A percentile compares a stretch with the other conserved stretches of the same genome.
These are phyloP conservation scores for Backusella parvicylindrica DNA, from an alignment of 192 early-diverging fungal genomes.

Conservation along the genomic window DNA sequence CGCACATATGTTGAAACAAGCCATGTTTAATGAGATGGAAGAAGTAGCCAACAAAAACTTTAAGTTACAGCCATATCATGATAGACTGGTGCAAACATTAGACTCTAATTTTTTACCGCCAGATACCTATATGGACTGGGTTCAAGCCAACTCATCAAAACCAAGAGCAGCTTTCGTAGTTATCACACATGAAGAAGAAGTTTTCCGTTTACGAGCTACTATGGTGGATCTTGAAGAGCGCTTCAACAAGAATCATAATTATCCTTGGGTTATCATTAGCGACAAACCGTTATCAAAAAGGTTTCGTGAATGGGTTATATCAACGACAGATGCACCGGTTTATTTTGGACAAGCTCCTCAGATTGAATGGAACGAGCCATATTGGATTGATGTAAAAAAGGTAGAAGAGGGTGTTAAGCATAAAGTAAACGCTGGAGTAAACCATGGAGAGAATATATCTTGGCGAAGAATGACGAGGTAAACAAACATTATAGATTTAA, in stretches of 20 bases:
- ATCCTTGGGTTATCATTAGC: conserved; percentile 86
- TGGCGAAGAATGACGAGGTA: conserved; percentile 42
- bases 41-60: not conserved
- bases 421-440: conserved; percentile 44
- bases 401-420: conserved; percentile 41
- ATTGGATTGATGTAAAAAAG: conserved; percentile 52
- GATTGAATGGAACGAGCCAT: conserved; percentile 62
- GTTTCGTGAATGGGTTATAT: conserved; percentile 55
- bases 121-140: conserved; percentile 3
- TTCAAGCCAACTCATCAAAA: not conserved
- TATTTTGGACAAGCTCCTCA: conserved; percentile 45
- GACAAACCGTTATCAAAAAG: conserved; percentile 59
- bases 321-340: conserved; percentile 47
- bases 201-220: conserved; percentile 51
- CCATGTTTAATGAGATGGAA: not conserved
- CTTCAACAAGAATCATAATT: conserved; percentile 71
- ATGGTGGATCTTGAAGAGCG: conserved; percentile 70
- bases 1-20: not conserved
- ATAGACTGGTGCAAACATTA: not conserved
- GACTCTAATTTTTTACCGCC: not conserved
- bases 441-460: conserved; percentile 54
- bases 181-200: conserved; percentile 66
- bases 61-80: not conserved
- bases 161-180: conserved; percentile 70
- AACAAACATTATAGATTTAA: not conserved